Conservation (phyloP, 495 filamentous ascomycete species). For the Hyaloscypha finlandica region DNA sequence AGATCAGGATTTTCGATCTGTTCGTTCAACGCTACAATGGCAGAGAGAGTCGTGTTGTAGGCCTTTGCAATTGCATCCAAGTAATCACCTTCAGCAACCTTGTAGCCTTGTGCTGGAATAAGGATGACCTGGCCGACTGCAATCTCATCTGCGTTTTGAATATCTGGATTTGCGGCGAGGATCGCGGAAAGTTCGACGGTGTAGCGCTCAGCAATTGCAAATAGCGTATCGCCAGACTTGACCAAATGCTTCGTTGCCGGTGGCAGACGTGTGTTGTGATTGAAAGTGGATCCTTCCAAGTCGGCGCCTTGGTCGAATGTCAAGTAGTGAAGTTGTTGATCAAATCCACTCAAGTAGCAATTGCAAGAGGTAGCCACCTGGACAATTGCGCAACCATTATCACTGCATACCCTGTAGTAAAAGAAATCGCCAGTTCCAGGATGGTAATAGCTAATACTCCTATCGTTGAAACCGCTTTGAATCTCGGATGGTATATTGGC, state of each 20-base stretch:
- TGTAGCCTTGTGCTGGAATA: constrained; percentile 13
- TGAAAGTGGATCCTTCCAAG: not conserved
- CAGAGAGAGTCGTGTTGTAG: not conserved
- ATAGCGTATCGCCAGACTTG: not conserved
- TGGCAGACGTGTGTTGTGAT: not conserved
- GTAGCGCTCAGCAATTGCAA: not conserved
- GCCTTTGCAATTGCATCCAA: not conserved
- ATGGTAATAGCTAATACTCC: constrained; percentile 2
- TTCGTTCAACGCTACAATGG: constrained; percentile 1
- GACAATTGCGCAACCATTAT: not conserved
- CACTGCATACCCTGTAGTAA: not conserved
- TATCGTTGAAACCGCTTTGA: constrained; percentile 7
- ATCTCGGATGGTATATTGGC: not conserved
- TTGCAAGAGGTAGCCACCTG: constrained; percentile 12
- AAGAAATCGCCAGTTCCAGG: constrained; percentile 6
- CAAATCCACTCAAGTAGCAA: not conserved
- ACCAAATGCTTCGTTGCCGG: not conserved
- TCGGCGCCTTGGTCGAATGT: not conserved
- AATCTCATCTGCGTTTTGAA: not conserved
- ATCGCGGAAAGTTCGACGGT: not conserved
- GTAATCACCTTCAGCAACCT: not conserved
- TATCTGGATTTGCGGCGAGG: constrained; percentile 1
- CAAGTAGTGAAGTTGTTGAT: constrained; percentile 10
- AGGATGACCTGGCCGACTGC: not conserved
- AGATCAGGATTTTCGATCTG: constrained; percentile 1